Conservation (phyloP, 2,329 filamentous ascomycete genomes). For the Fusarium incarnatum region DNA sequence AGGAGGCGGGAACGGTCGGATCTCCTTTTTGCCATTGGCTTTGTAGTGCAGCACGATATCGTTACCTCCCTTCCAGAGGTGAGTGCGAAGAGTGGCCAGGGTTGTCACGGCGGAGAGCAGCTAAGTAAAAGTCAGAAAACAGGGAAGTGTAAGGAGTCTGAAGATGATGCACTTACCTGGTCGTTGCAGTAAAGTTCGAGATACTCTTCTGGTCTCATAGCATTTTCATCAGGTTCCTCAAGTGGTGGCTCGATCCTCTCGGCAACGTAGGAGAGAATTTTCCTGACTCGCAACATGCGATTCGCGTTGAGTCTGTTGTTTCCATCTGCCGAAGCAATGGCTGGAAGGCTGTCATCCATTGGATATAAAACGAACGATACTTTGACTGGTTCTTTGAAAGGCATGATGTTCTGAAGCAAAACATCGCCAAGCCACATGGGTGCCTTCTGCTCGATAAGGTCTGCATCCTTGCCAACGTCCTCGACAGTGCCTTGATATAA, state of each 20-base stretch:
- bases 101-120: slow-evolving; percentile 86
- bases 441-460: slow-evolving; percentile 85
- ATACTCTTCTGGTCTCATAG: slow-evolving; percentile 87
- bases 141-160: not conserved
- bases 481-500: slow-evolving; percentile 91
- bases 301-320: slow-evolving; percentile 96
- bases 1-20: slow-evolving; percentile 53
- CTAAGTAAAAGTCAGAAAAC: slow-evolving; percentile 50
- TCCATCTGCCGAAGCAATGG: slow-evolving; percentile 78
- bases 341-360: slow-evolving; percentile 74
- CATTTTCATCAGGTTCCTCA: slow-evolving; percentile 67
- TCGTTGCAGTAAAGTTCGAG: slow-evolving; percentile 95
- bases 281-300: slow-evolving; percentile 93
- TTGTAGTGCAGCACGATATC: slow-evolving; percentile 94
- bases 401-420: slow-evolving; percentile 83
- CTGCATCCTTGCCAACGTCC: slow-evolving; percentile 79
- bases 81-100: slow-evolving; percentile 89
- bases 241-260: slow-evolving; percentile 86
- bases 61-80: slow-evolving; percentile 94
- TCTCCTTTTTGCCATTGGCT: slow-evolving; percentile 83
- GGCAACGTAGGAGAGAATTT: slow-evolving; percentile 91
- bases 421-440: slow-evolving; percentile 95
- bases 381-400: slow-evolving; percentile 92
- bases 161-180: slow-evolving; percentile 70
- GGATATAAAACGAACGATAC: slow-evolving; percentile 94